Evolutionary conservation across 805 yeast genomes (phyloP), one percentile per base, ranked within the genome.

Genomic region (Zygosaccharomyces gambellarensis): DNA sequence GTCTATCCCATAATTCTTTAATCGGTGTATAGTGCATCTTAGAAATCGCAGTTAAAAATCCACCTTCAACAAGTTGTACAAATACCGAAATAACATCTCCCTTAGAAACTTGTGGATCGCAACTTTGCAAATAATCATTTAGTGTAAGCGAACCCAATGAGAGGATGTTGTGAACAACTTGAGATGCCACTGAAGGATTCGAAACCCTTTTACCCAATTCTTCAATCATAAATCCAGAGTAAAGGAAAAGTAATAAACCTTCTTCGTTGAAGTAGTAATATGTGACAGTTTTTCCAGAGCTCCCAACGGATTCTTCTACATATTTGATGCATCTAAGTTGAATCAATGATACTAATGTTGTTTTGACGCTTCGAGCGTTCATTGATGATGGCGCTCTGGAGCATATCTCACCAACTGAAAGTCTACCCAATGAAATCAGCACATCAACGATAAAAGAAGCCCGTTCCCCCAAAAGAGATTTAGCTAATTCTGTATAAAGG

Each of bases 241-340:
- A 87, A 14, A 90, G 65, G 46, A 89, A 71, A 48, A 78, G 67
- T 54, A 81, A 73, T 17, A 82, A 67, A 5, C 95, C 95, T 31
- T 73, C 74, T 52, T 83, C 84, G 59, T 83, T 77, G 51, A 81
- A 78, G 28, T 72, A 72, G 64, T 90, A 89, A 58, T 70, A 77
- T 0, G 77, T 72, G 0, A 60, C 61, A 12, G 64, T 54, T 14
- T 62, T 64, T 17, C 64, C 64, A 5, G 60, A 47, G 8, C 52
- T 45, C 5, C 59, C 47, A 0, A 56, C 36, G 2, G 60, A 61
- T 27, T 81, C 85, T 14, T 69, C 69, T 81, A 90, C 82, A 60
- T 81, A 81, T 22, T 76, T 76, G 8, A 87, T 82, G 65, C 95
- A 85, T 51, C 86, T 80, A 53, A 88, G 72, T 67, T 92, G 97